phyloP scores from a whole-genome alignment of 23 red algal genomes.

The Gracilaria gracilis region DNA sequence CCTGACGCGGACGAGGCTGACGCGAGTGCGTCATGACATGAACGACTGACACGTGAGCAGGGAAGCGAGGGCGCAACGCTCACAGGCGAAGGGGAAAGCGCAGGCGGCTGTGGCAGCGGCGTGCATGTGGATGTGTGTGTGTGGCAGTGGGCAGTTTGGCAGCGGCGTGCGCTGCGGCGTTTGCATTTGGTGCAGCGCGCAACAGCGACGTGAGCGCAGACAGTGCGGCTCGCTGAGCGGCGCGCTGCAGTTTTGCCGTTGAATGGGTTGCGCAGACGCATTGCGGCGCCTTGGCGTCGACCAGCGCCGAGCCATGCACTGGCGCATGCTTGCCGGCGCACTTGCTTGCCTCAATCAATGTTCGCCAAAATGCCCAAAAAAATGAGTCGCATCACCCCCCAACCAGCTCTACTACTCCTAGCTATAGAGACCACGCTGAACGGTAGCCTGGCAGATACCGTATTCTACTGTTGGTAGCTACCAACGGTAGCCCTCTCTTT shows the following conservation, averaged over 20 bases:
- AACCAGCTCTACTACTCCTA: too few relatives aligned
- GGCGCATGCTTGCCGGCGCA: too few relatives aligned
- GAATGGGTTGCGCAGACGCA: background rate
- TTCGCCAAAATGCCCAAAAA: too few relatives aligned
- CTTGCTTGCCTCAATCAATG: too few relatives aligned
- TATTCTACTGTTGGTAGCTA: too few relatives aligned
- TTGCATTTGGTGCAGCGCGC: background rate
- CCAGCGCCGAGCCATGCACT: too few relatives aligned
- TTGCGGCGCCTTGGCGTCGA: too few relatives aligned
- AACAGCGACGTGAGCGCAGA: background rate
- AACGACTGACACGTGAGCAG: background rate
- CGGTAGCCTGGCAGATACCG: too few relatives aligned
- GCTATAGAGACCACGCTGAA: too few relatives aligned
- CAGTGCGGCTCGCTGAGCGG: background rate
- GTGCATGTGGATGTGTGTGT: background rate
- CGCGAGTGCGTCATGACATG: slow-evolving; percentile 5
- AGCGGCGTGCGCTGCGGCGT: background rate
- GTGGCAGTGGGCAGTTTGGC: background rate
- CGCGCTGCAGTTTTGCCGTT: background rate
- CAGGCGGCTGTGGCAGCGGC: background rate
- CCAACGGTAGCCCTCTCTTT: too few relatives aligned
- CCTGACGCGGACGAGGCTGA: background rate
- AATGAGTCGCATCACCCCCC: too few relatives aligned
- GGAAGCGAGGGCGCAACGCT: background rate
- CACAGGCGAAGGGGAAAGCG: background rate